phyloP scores from a whole-genome alignment of 208 protist species.

The Acanthamoeba healyi region DNA sequence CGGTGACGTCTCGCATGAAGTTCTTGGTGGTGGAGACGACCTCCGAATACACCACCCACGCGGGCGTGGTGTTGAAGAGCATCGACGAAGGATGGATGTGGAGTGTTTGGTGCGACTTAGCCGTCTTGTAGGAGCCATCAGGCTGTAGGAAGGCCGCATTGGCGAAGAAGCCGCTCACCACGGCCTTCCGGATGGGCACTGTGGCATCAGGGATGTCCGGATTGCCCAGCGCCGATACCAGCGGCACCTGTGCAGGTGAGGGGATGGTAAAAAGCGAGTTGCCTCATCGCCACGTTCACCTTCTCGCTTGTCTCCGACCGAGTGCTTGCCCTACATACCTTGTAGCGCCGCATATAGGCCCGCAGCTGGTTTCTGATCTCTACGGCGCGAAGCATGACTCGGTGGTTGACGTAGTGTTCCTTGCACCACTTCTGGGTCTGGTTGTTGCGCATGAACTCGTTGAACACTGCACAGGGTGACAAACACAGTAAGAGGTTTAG shows the following conservation, averaged over 20 bases:
- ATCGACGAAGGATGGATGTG: constrained; percentile 89
- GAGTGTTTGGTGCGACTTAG: constrained; percentile 96
- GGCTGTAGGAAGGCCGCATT: constrained; percentile 84
- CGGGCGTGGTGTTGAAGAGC: constrained; percentile 84
- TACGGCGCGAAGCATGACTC: constrained; percentile 80
- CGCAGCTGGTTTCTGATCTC: constrained; percentile 85
- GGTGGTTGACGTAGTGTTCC: constrained; percentile 82
- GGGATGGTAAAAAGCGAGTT: background rate
- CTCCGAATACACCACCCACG: constrained; percentile 93
- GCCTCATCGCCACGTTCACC: no score
- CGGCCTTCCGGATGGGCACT: constrained; percentile 77
- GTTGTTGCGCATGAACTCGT: constrained; percentile 80
- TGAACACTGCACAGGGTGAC: constrained; percentile 82
- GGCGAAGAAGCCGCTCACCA: constrained; percentile 90
- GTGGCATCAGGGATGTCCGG: constrained; percentile 6
- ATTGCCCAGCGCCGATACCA: constrained; percentile 65
- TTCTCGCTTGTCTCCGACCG: no score
- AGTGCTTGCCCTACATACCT: background rate
- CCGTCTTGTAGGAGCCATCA: constrained; percentile 91
- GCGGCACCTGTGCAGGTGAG: background rate
- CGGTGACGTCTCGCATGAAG: constrained; percentile 92
- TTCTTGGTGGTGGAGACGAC: constrained; percentile 94
- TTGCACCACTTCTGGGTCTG: constrained; percentile 84
- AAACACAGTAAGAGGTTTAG: background rate
- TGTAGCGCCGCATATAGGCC: constrained; percentile 67